These are phyloP conservation scores for Epichloe gansuensis DNA, from an alignment of 2,329 filamentous ascomycete species.

Conservation along the genomic window DNA sequence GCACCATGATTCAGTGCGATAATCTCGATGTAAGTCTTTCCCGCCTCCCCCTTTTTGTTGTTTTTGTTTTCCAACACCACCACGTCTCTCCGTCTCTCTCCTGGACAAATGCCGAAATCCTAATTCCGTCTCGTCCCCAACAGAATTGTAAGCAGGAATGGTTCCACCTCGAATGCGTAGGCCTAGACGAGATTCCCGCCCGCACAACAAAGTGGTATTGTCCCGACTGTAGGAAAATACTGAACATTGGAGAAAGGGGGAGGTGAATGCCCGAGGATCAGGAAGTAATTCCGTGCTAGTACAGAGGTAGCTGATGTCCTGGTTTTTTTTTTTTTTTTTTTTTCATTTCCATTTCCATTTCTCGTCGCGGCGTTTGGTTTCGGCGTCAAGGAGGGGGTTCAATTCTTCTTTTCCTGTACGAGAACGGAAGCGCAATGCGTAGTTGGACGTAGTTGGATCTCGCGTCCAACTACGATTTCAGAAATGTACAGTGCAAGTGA, in stretches of 20 bases:
- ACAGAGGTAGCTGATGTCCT: too few species aligned
- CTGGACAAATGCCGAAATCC: too few species aligned
- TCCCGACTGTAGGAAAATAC: conserved; percentile 54
- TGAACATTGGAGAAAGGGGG: conserved; percentile 51
- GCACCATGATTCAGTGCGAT: conserved; percentile 75
- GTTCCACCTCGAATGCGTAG: conserved; percentile 75
- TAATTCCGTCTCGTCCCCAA: not conserved
- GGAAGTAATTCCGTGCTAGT: conserved; percentile 20
- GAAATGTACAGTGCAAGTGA: too few species aligned
- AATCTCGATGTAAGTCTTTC: conserved; percentile 54
- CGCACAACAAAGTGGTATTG: conserved; percentile 77
- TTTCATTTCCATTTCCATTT: not conserved
- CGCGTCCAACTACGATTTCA: too few species aligned
- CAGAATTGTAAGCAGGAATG: conserved; percentile 67
- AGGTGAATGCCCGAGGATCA: conserved; percentile 47
- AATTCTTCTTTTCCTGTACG: too few species aligned
- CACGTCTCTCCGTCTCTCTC: not conserved
- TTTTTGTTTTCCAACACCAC: not conserved
- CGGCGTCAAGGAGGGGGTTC: too few species aligned
- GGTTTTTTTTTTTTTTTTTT: not conserved
- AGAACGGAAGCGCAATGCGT: too few species aligned
- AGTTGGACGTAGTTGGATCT: too few species aligned
- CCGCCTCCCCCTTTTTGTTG: not conserved
- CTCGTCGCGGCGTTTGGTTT: too few species aligned
- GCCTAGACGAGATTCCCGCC: conserved; percentile 53